Evolutionary conservation across 2,329 filamentous ascomycete species (phyloP).

Genomic region (Fusarium sp.): DNA sequence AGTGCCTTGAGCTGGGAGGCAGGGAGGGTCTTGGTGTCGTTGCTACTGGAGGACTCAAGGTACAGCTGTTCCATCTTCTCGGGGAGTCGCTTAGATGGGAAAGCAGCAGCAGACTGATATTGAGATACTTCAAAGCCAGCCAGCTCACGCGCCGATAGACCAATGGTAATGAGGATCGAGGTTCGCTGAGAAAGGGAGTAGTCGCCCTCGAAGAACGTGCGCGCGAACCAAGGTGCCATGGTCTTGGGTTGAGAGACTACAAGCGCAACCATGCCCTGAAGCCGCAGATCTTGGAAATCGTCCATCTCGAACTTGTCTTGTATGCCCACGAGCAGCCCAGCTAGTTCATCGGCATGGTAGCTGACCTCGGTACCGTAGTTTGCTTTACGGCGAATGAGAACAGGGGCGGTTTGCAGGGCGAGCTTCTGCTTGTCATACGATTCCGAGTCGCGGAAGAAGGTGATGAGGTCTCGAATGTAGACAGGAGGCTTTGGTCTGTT

Average conservation of each 20-base stretch:
- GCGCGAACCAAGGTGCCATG: constrained; percentile 87
- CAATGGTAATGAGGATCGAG: constrained; percentile 83
- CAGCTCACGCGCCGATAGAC: constrained; percentile 84
- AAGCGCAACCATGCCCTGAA: constrained; percentile 86
- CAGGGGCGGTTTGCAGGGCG: constrained; percentile 79
- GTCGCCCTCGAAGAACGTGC: constrained; percentile 90
- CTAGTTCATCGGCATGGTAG: constrained; percentile 85
- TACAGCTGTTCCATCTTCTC: constrained; percentile 80
- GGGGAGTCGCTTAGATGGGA: constrained; percentile 86
- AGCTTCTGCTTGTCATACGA: constrained; percentile 87
- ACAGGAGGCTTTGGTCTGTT: constrained; percentile 88
- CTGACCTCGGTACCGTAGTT: constrained; percentile 89
- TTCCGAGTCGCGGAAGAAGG: constrained; percentile 82
- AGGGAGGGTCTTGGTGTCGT: constrained; percentile 21
- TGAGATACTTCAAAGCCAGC: constrained; percentile 77
- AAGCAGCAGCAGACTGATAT: constrained; percentile 64
- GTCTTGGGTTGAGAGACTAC: constrained; percentile 79
- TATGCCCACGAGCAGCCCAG: constrained; percentile 79
- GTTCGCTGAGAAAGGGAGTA: constrained; percentile 89
- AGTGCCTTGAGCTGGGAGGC: constrained; percentile 62
- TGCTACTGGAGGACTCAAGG: constrained; percentile 49
- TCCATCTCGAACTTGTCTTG: constrained; percentile 88
- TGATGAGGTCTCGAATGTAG: constrained; percentile 87
- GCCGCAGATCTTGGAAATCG: constrained; percentile 77
- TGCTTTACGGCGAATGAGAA: constrained; percentile 87